Evolutionary conservation across 2,329 filamentous ascomycete genomes (phyloP).

Genomic region (Curvularia hawaiiensis): DNA sequence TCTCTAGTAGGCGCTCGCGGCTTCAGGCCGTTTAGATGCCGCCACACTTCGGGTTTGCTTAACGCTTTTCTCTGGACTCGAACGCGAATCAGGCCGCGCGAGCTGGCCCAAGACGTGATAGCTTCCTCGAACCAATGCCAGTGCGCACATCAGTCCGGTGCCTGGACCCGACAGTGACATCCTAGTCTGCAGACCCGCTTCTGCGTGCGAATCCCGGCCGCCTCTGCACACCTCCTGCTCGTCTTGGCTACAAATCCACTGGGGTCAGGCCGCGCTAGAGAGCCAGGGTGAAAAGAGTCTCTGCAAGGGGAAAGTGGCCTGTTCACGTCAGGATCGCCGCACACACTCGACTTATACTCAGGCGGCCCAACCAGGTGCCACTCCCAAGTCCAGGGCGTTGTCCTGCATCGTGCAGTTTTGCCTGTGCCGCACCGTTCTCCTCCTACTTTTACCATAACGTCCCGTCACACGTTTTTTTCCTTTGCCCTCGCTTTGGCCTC

Average conservation of each 20-base stretch:
- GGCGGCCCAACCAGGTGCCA: conserved; percentile 39
- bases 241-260: conserved; percentile 28
- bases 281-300: conserved; percentile 15
- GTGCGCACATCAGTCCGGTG: conserved; percentile 24
- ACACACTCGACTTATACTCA: conserved; percentile 21
- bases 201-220: conserved; percentile 24
- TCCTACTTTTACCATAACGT: conserved; percentile 33
- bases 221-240: conserved; percentile 27
- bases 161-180: conserved; percentile 31
- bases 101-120: conserved; percentile 10
- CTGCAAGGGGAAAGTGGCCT: conserved; percentile 34
- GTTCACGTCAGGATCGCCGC: conserved; percentile 38
- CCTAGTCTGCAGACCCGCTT: conserved; percentile 29
- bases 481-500: conserved; percentile 28
- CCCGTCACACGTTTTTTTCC: conserved; percentile 31
- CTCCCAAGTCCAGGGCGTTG: conserved; percentile 30
- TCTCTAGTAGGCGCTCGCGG: conserved; percentile 8
- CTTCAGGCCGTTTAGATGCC: not conserved
- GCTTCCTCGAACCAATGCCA: conserved; percentile 28
- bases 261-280: conserved; percentile 29
- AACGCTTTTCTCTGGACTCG: conserved; percentile 5
- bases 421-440: conserved; percentile 34
- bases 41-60: conserved; percentile 16
- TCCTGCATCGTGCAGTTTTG: conserved; percentile 29
- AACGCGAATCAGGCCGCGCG: conserved; percentile 26